phyloP scores from a whole-genome alignment of 2,329 filamentous ascomycete genomes.

The Sarocladium brachiariae region DNA sequence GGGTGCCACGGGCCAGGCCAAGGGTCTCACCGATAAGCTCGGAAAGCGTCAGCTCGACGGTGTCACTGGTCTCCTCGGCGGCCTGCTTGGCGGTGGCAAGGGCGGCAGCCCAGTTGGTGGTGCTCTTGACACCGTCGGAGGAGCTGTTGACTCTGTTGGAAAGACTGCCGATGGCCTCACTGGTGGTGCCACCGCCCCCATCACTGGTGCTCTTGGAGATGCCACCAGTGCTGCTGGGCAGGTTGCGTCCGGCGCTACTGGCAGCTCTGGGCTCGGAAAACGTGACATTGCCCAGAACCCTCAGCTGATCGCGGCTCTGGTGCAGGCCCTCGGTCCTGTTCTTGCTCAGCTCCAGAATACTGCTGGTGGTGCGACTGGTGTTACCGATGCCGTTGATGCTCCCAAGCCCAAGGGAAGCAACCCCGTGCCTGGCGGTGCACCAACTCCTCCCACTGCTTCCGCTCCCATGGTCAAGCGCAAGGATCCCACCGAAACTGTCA shows the following conservation, averaged over 20 bases:
- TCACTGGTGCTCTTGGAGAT: neutral
- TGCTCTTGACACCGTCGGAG: neutral
- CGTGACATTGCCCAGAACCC: too few species aligned
- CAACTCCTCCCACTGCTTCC: neutral
- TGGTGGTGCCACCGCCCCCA: neutral
- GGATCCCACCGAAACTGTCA: neutral
- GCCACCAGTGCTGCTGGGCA: neutral
- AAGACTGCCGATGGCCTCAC: neutral
- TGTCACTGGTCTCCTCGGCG: neutral
- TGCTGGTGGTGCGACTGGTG: neutral
- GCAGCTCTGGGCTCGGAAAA: too few species aligned
- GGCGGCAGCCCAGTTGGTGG: neutral
- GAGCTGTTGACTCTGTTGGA: neutral
- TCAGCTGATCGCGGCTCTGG: neutral
- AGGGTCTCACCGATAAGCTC: neutral
- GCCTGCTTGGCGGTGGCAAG: neutral
- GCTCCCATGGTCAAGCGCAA: neutral
- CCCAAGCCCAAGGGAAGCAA: too few species aligned
- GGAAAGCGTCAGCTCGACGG: neutral
- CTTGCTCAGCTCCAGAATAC: neutral
- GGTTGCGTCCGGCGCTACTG: neutral
- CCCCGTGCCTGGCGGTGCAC: neutral
- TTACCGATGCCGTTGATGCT: neutral
- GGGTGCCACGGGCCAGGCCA: neutral
- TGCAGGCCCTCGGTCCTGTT: constrained; percentile 2